phyloP scores from a whole-genome alignment of 2,329 filamentous ascomycete species.

The Nannizzia gypsea region DNA sequence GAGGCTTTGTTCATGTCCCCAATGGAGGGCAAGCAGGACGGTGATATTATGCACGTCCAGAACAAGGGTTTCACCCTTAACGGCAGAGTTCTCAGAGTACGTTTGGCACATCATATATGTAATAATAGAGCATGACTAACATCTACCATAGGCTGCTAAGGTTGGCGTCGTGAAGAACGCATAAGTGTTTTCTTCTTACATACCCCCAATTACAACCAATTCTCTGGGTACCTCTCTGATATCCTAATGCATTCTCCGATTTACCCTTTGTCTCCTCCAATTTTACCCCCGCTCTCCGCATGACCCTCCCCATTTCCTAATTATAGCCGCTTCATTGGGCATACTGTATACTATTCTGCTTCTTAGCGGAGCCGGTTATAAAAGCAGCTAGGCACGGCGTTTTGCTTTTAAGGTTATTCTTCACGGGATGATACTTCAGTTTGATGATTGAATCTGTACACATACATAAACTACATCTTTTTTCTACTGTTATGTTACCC shows the following conservation, averaged over 20 bases:
- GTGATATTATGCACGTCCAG: conserved; percentile 81
- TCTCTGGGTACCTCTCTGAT: neutral
- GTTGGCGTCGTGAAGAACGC: conserved; percentile 88
- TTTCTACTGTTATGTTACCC: neutral
- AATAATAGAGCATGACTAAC: conserved; percentile 11
- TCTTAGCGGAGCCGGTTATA: conserved; percentile 6
- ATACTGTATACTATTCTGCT: conserved; percentile 9
- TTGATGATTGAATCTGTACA: neutral
- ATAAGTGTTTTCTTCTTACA: conserved; percentile 20
- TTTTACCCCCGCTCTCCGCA: neutral
- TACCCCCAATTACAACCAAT: neutral
- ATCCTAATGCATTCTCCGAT: neutral
- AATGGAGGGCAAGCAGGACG: conserved; percentile 76
- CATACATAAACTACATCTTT: conserved; percentile 4
- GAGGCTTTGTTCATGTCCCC: conserved; percentile 94
- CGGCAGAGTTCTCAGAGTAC: conserved; percentile 64
- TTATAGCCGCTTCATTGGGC: neutral
- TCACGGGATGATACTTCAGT: conserved; percentile 1
- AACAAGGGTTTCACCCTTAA: conserved; percentile 94
- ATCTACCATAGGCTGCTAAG: conserved; percentile 58
- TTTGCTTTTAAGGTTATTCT: conserved; percentile 6
- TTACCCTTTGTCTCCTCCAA: neutral
- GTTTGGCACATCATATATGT: conserved; percentile 15
- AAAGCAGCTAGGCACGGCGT: conserved; percentile 12
- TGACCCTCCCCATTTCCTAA: neutral